Percentiles rank a stretch among this genome's conserved stretches.
Conservation (phyloP, 768 basidiomycete species). For the Multifurca ochricompacta region DNA sequence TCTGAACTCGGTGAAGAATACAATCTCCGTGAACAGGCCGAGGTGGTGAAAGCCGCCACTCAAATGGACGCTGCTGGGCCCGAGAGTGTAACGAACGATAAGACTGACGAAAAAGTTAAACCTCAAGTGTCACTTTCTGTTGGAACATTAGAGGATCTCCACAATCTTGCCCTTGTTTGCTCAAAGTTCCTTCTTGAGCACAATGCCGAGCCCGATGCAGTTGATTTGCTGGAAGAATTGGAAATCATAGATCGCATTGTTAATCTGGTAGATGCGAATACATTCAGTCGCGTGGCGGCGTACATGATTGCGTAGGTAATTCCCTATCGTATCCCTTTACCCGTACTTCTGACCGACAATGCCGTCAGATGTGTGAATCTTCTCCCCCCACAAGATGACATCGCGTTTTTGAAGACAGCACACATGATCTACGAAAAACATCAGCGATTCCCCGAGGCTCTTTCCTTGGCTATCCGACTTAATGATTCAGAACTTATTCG, state of each 20-base stretch:
- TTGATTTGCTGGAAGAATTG: conserved; percentile 89
- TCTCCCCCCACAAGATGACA: conserved; percentile 88
- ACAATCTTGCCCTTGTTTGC: conserved; percentile 71
- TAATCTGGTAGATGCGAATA: conserved; percentile 78
- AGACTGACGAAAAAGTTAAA: conserved; percentile 27
- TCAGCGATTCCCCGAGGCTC: conserved; percentile 84
- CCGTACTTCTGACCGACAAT: conserved; percentile 4
- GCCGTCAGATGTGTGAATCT: conserved; percentile 78
- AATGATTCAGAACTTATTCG: conserved; percentile 73
- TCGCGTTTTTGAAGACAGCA: conserved; percentile 80
- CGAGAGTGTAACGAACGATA: conserved; percentile 26
- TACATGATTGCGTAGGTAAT: conserved; percentile 85
- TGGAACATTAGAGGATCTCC: conserved; percentile 68
- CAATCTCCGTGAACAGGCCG: conserved; percentile 54
- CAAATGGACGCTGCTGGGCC: conserved; percentile 7
- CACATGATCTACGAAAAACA: conserved; percentile 85
- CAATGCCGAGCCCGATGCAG: conserved; percentile 97
- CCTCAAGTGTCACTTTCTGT: conserved; percentile 29
- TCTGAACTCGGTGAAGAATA: conserved; percentile 96
- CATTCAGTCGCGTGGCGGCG: conserved; percentile 80
- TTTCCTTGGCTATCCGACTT: conserved; percentile 78
- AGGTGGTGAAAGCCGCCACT: conserved; percentile 25
- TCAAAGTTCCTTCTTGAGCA: conserved; percentile 85
- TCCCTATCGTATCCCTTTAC: conserved; percentile 1
- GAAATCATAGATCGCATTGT: conserved; percentile 80